Conservation (phyloP, 805 yeast species). For the Kodamaea kaohsiungensis region DNA sequence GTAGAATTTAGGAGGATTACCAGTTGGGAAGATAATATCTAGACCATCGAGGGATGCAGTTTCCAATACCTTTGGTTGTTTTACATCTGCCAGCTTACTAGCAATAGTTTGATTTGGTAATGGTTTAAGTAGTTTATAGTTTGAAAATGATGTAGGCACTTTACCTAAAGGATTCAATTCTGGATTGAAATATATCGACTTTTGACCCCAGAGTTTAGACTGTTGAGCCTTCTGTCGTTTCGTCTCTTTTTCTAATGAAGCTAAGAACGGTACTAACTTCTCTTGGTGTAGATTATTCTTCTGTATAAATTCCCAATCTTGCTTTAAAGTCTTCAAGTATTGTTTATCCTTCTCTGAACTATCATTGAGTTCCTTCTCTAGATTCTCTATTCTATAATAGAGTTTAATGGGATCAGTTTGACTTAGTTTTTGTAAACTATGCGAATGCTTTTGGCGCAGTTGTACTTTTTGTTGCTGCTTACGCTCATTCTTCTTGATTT, state of each 20-base stretch:
- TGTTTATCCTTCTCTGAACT: conserved; percentile 15
- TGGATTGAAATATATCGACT: conserved; percentile 62
- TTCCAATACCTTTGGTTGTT: conserved; percentile 10
- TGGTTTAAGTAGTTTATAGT: conserved; percentile 34
- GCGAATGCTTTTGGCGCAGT: conserved; percentile 35
- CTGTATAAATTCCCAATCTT: conserved; percentile 42
- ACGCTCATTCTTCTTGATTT: conserved; percentile 36
- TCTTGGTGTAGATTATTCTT: conserved; percentile 36
- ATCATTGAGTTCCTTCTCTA: conserved; percentile 21
- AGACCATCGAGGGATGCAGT: conserved; percentile 17
- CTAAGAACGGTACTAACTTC: conserved; percentile 26
- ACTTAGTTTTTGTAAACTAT: conserved; percentile 25
- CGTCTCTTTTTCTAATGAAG: conserved; percentile 19
- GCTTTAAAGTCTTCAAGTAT: conserved; percentile 27
- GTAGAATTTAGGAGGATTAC: conserved; percentile 48
- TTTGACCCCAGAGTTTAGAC: conserved; percentile 41
- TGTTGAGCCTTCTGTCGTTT: conserved; percentile 16
- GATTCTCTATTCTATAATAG: conserved; percentile 31
- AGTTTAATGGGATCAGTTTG: conserved; percentile 36
- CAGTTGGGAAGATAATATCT: conserved; percentile 39
- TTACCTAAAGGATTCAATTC: conserved; percentile 64
- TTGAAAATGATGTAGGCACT: conserved; percentile 37
- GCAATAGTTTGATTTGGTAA: conserved; percentile 13
- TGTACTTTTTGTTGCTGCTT: conserved; percentile 38
- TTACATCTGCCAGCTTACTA: background rate